Percentiles rank a stretch among this genome's conserved stretches.
Conservation (phyloP, 805 yeast genomes). For the Priceomyces haplophilus region DNA sequence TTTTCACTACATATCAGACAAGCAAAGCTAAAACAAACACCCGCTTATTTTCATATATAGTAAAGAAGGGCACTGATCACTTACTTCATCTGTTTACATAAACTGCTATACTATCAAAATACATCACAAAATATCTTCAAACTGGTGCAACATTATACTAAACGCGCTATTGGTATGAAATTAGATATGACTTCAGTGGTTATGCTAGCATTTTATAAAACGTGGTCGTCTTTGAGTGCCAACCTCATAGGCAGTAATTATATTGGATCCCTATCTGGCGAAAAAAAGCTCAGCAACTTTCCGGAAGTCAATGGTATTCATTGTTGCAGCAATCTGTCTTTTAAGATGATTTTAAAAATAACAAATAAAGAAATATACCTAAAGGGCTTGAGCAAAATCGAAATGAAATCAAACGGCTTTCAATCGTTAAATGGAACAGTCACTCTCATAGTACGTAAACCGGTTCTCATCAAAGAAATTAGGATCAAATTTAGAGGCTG, state of each 20-base stretch:
- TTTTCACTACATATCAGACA: no score
- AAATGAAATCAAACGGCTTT: conserved; percentile 4
- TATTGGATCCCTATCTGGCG: neutral
- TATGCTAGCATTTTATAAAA: neutral
- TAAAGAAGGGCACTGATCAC: no score
- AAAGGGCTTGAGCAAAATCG: conserved; percentile 9
- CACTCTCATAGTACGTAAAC: conserved; percentile 4
- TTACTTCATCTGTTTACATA: no score
- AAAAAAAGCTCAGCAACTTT: neutral
- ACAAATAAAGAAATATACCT: conserved; percentile 10
- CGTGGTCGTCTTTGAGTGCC: neutral
- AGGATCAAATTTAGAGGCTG: conserved; percentile 8
- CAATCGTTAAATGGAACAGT: conserved; percentile 10
- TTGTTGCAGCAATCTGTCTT: conserved; percentile 3
- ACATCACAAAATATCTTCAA: no score
- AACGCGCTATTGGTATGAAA: no score
- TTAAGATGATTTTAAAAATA: conserved; percentile 8
- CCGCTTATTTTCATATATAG: no score
- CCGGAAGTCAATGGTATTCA: neutral
- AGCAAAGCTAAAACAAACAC: no score
- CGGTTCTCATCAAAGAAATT: conserved; percentile 4
- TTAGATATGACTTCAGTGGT: neutral
- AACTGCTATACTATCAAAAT: no score
- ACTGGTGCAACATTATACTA: no score
- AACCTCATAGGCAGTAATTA: neutral